Percentiles rank a stretch among this genome's conserved stretches.
Evolutionary conservation across 192 early-diverging fungal genomes (phyloP).

Genomic region (Lobulomyces angularis): DNA sequence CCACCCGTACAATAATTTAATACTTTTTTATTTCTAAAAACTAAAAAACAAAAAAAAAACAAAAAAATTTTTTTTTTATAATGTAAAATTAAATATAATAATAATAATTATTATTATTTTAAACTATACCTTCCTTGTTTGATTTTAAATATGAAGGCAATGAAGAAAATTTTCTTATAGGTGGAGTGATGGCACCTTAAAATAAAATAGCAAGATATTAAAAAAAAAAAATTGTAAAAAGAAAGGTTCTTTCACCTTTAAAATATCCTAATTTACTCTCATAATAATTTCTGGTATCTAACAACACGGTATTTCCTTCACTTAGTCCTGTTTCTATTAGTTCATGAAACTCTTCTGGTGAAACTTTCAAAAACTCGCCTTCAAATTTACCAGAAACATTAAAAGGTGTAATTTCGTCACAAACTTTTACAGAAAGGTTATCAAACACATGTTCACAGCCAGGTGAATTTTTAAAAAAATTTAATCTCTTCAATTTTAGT

Average conservation of each 20-base stretch:
- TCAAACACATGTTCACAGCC: constrained; percentile 41
- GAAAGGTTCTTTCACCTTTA: too few relatives aligned
- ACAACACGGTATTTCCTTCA: constrained; percentile 21
- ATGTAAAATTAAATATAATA: too few relatives aligned
- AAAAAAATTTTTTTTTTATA: too few relatives aligned
- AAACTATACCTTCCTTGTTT: too few relatives aligned
- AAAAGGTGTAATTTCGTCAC: constrained; percentile 6
- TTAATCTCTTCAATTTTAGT: constrained; percentile 9
- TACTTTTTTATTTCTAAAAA: constrained; percentile 37
- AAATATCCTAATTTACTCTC: constrained; percentile 53
- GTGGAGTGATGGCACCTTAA: constrained; percentile 41
- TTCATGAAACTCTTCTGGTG: constrained; percentile 39
- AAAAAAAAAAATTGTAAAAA: too few relatives aligned
- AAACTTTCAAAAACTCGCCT: constrained; percentile 22
- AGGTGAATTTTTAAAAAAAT: constrained; percentile 52
- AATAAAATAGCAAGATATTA: too few relatives aligned
- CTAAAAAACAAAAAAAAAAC: too few relatives aligned
- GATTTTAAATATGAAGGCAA: constrained; percentile 43
- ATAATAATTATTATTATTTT: too few relatives aligned
- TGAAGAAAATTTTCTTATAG: constrained; percentile 51
- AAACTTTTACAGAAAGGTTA: not conserved
- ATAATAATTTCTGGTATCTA: constrained; percentile 61
- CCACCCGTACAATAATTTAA: constrained; percentile 60
- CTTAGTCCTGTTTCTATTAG: constrained; percentile 16
- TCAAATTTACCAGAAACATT: constrained; percentile 13